phyloP scores from a whole-genome alignment of 805 yeast species.

The Suhomyces canberraensis region DNA sequence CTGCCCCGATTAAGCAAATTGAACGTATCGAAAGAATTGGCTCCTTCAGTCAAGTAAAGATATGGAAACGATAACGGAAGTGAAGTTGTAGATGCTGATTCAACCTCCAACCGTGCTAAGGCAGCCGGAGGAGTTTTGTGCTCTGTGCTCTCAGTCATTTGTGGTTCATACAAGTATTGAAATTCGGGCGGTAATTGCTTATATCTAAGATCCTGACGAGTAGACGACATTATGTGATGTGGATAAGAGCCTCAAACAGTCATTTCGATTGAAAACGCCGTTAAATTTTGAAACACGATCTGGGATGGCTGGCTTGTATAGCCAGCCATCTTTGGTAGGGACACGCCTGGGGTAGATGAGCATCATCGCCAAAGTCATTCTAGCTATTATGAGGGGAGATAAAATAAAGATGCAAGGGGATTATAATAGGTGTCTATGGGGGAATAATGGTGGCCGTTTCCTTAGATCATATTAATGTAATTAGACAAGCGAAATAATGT shows the following conservation, averaged over 20 bases:
- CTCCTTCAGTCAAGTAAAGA: slow-evolving; percentile 17
- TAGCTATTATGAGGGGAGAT: too few species aligned
- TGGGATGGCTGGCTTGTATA: slow-evolving; percentile 11
- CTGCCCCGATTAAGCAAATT: slow-evolving; percentile 14
- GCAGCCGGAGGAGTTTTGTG: slow-evolving; percentile 2
- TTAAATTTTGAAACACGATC: neutral
- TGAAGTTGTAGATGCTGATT: slow-evolving; percentile 24
- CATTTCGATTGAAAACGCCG: neutral
- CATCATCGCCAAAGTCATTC: too few species aligned
- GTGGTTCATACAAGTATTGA: slow-evolving; percentile 3
- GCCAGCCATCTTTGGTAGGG: slow-evolving; percentile 6
- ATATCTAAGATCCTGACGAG: slow-evolving; percentile 1
- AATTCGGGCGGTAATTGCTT: slow-evolving; percentile 2
- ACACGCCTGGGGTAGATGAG: neutral
- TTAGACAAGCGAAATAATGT: too few species aligned
- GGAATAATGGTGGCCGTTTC: too few species aligned
- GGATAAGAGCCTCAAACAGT: neutral
- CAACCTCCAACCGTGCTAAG: slow-evolving; percentile 17
- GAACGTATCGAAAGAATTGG: slow-evolving; percentile 26
- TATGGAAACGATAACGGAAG: slow-evolving; percentile 28
- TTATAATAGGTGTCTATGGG: too few species aligned
- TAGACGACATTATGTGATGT: too few species aligned
- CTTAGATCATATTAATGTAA: too few species aligned
- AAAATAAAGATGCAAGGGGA: too few species aligned
- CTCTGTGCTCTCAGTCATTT: neutral